Base-by-base conservation (phyloP, 176 grass and related monocot genomes). In the Alloteropsis semialata region DNA sequence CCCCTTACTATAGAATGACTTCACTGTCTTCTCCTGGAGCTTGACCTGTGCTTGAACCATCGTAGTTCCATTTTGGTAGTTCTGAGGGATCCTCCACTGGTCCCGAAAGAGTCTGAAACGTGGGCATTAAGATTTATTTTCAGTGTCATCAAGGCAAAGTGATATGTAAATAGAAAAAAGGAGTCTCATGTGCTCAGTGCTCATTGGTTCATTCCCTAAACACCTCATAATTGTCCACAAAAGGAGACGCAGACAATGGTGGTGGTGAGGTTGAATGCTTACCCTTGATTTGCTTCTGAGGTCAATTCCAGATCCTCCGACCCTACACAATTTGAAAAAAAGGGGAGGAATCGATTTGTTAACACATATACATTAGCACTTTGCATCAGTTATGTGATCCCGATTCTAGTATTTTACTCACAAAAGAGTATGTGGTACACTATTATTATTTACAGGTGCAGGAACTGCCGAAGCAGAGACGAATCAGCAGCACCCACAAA, bases 221-320 rank as follows among this genome's bases (percentile, higher is more conserved):
- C 13, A 61, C 49, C 58, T 69, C 37, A 16, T 3, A 48, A 34
- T 9, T 70, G 18, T 59, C 11, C 10, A 58, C 13, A 56, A 25
- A 44, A 68, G 21, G 76, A 70, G 10, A 45, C 6, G n/a, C 15
- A 42, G n/a, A 72, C 15, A 59, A 24, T 21, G 57, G 22, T 21
- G 51, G 34, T 17, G 49, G 69, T 44, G 30, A 78, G 63, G 6
- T 70, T 16, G 38, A 42, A 30, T 41, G 4, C 76, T 68, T 84
- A 99, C 93, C 93, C 93, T 89, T 79, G 97, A 92, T 92, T 99
- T 99, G 97, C 97, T 99, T 92, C 97, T 79, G 72, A 99, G 57
- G 79, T 99, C 97, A 21, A 99, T 94, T 75, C 97, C 97, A 73
- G 89, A 85, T 84, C 97, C 97, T 89, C 97, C 97, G 79, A 99